Evolutionary conservation across 345 rosid genomes (phyloP), one percentile per base, ranked within the genome.

Genomic region (Arabis alpina): DNA sequence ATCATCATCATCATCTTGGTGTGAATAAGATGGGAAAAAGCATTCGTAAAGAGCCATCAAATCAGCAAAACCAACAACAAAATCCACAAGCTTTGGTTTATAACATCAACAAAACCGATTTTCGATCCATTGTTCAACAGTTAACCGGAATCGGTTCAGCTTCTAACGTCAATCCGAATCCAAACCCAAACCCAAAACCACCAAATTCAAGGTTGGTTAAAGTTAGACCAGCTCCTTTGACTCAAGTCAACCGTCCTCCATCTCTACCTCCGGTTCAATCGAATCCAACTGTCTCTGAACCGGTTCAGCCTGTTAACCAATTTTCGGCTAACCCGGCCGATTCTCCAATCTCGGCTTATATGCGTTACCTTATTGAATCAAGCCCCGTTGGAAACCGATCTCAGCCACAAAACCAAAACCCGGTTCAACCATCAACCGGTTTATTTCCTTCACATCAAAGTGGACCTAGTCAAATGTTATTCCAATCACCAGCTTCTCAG

Each of bases 101-200:
- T 82, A 93, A 93, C 81, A 93, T 93, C 63, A 88, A 91, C 90
- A 93, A 90, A 91, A 88, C 82, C 56, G 92, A 93, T 57, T 93
- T 93, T 52, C 80, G 97, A 57, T 88, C 84, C 51, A 80, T 90
- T 47, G 98, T 90, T 83, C 98, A 93, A 79, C 90, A 87, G 72
- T 87, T 93, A 42, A 93, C 98, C 16, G 97, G 98, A 56, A 85
- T 91, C 1, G 88, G 87, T 30, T 82, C 96, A 13, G 16, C 60
- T 61, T 68, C 74, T 47, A 45, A 54, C 2, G 32, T 39, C 45
- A 68, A 54, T 62, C 88, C 79, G 34, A 85, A 84, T 44, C 79
- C 84, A 52, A 94, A 90, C 43, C 79, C 88, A 65, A 86, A 84
- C 78, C 87, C 85, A 5, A 90, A 93, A 81, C 82, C 98, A 15